Evolutionary conservation across 192 early-diverging fungal genomes (phyloP).

Genomic region (Entomortierella parvispora): DNA sequence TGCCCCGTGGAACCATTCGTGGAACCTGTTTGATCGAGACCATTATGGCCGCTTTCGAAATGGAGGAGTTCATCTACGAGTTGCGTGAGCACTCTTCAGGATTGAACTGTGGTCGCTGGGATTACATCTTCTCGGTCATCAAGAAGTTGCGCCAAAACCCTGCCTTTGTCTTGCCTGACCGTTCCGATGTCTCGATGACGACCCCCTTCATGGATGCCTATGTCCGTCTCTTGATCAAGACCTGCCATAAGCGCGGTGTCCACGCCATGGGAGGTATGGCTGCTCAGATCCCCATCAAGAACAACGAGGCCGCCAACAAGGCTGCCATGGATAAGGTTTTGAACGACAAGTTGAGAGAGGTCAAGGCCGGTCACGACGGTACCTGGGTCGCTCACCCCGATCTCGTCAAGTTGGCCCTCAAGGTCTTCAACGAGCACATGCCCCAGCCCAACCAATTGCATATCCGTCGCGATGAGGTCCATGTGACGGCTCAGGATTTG

Average conservation of each 20-base stretch:
- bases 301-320: conserved; percentile 87
- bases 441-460: conserved; percentile 94
- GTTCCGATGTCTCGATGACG: conserved; percentile 91
- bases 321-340: conserved; percentile 92
- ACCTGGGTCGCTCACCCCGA: conserved; percentile 99
- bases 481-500: conserved; percentile 81
- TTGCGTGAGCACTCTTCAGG: conserved; percentile 97
- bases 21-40: conserved; percentile 98
- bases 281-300: conserved; percentile 97
- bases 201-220: conserved; percentile 98
- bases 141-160: conserved; percentile 94
- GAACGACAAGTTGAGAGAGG: conserved; percentile 94
- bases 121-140: conserved; percentile 99
- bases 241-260: conserved; percentile 96
- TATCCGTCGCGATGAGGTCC: conserved; percentile 90
- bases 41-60: conserved; percentile 94
- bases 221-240: conserved; percentile 95
- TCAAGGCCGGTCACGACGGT: conserved; percentile 93
- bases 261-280: conserved; percentile 99
- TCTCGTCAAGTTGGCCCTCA: conserved; percentile 87
- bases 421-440: conserved; percentile 94
- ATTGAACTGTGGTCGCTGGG: conserved; percentile 99
- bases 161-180: conserved; percentile 89
- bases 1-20: conserved; percentile 96
- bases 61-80: conserved; percentile 99